Base-by-base conservation (phyloP, 2,329 filamentous ascomycete genomes). In the Cadophora gregata region DNA sequence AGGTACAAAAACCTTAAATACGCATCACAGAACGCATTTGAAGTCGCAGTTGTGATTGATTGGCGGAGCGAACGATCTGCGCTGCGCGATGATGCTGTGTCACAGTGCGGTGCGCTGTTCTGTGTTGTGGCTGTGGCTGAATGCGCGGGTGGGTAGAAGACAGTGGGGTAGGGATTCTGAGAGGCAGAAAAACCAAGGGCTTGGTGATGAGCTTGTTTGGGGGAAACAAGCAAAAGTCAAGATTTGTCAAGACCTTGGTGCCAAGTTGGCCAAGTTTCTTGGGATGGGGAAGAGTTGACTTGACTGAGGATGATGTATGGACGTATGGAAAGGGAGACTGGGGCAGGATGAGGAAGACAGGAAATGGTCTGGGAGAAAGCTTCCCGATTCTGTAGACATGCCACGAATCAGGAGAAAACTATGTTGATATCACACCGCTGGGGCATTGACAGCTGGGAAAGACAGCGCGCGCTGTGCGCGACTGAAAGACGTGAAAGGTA, bases 261-360 rank as follows among this genome's bases (percentile, higher is more conserved):
- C 31, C 55, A 36, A 58, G 33, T 21, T 58, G 55, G 33, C 55
- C 55, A 58, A 58, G 55, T 58, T 58, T 58, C 27, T 31, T 38
- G 31, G 27, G 8, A 36, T 36, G 33, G 19, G n/a, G 31, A 56
- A 36, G 53, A 29, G n/a, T 56, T 56, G 53, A 56, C 31, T 56
- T 56, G 53, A 56, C 51, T 33, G 19, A 14, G 19, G 27, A 31
- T 19, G 29, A 24, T 45, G 16, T 12, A 25, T 9, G 16, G 19
- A 16, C 16, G 16, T 12, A 33, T 9, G 19, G 51, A 36, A 14
- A 6, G 29, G 25, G 21, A 29, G n/a, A n/a, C n/a, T n/a, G n/a
- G n/a, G n/a, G n/a, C n/a, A n/a, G n/a, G n/a, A n/a, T n/a, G n/a
- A n/a, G n/a, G n/a, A n/a, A n/a, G n/a, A n/a, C n/a, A n/a, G n/a